Base-by-base conservation (phyloP, 2,329 filamentous ascomycete species). In the Magnaporthiopsis poae region DNA sequence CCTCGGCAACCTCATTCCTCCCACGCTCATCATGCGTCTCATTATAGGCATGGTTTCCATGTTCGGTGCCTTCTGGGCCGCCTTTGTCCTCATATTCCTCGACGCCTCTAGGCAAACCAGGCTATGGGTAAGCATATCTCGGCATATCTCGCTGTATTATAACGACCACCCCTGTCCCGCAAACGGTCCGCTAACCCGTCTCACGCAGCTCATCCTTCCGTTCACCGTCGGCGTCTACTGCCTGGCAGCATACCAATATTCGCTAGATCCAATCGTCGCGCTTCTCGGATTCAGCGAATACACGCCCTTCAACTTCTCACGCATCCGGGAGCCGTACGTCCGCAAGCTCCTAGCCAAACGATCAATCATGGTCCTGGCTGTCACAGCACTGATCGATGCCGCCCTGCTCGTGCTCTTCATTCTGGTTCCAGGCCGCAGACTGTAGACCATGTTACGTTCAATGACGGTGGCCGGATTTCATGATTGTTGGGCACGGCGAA, bases 241-340 rank as follows among this genome's bases (percentile, higher is more conserved):
- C 72, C 86, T 96, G 46, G 86, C 90, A 35, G 95, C 93, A 2
- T 96, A 98, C 74, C 94, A 98, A 77, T 99, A 98, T 79, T 92
- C 92, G 70, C 86, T 99, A 65, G 95, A 99, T 73, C 94, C 96
- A 0, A 81, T 96, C 69, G 87, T 98, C 76, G 95, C 92, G 5
- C 83, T 98, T 27, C 77, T 90, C n/a, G 93, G 94, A 52, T 89
- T 88, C 76, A 97, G 93, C 80, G 96, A 99, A 80, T 97, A 98
- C 79, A 97, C 94, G 0, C 92, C 96, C 64, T 93, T 97, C 82
- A 90, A 88, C 77, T 97, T 96, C 80, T 90, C 90, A 31, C 86
- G 87, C 60, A 91, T 98, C 69, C 87, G 90, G 66, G 95, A 99
- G 77, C 91, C 92, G 0, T 99, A 95, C 75, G 90, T 99, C 66